These are phyloP conservation scores for Kluyveromyces nonfermentans DNA, from an alignment of 805 yeast genomes.

Conservation along the genomic window DNA sequence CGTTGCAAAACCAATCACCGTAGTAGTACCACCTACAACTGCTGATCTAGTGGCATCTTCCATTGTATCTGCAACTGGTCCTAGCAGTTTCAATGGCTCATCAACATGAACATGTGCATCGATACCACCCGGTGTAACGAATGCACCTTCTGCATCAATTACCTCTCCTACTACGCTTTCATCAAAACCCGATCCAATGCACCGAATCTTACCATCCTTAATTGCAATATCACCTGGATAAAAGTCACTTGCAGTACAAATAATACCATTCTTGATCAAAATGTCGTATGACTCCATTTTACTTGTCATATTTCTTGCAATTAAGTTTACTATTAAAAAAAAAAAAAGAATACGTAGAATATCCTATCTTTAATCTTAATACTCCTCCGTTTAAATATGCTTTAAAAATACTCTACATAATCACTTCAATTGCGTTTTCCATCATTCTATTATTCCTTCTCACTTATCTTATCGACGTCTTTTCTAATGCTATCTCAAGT, in stretches of 20 bases:
- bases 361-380: too few relatives aligned
- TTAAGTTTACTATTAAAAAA: too few relatives aligned
- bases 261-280: constrained; percentile 8
- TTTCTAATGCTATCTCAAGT: background rate
- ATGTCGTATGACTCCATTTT: constrained; percentile 12
- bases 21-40: constrained; percentile 43
- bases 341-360: too few relatives aligned
- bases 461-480: background rate
- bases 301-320: background rate
- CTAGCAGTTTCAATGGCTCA: constrained; percentile 31
- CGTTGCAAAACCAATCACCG: constrained; percentile 39
- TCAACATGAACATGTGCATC: constrained; percentile 43
- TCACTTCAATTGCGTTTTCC: background rate
- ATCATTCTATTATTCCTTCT: background rate
- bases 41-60: constrained; percentile 38
- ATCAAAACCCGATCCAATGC: constrained; percentile 27
- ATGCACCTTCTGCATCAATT: constrained; percentile 40
- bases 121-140: constrained; percentile 43
- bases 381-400: background rate
- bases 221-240: constrained; percentile 33
- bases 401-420: too few relatives aligned
- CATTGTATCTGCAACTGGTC: constrained; percentile 35
- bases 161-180: constrained; percentile 18
- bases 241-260: constrained; percentile 11
- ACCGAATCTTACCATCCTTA: constrained; percentile 31